Percentiles rank a stretch among this genome's conserved stretches.
Conservation (phyloP, 345 rosid genomes). For the Clausena lansium region DNA sequence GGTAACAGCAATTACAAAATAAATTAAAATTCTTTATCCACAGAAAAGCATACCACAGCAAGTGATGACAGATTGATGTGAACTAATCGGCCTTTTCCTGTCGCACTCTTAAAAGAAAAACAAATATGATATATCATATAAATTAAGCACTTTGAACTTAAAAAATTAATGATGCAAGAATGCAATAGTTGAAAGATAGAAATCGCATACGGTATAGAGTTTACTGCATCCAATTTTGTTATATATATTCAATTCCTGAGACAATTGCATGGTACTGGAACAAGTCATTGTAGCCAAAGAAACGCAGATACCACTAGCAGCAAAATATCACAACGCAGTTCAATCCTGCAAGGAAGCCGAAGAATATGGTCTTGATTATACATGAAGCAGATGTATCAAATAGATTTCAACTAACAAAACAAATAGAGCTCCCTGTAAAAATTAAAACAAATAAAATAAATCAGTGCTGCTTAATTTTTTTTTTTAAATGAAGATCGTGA, state of each 20-base stretch:
- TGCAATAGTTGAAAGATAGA: not conserved
- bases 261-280: slow-evolving; percentile 45
- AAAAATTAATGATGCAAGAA: not conserved
- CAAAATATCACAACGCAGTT: slow-evolving; percentile 11
- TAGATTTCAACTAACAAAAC: not conserved
- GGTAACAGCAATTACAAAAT: not conserved
- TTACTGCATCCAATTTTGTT: slow-evolving; percentile 35
- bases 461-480: not conserved
- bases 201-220: slow-evolving; percentile 31
- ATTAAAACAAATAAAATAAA: not conserved
- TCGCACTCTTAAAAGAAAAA: slow-evolving; percentile 28
- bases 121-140: not conserved
- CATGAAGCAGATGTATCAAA: not conserved
- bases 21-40: not conserved
- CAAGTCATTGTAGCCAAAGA: slow-evolving; percentile 42
- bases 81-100: slow-evolving; percentile 41
- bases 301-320: slow-evolving; percentile 13
- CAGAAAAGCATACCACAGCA: slow-evolving; percentile 48
- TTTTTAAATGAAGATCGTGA: not conserved
- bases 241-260: slow-evolving; percentile 47
- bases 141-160: not conserved
- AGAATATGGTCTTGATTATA: not conserved
- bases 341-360: not conserved
- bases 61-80: slow-evolving; percentile 51
- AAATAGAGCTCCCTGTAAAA: slow-evolving; percentile 7